Base-by-base conservation (phyloP, 1,284 basidiomycete species). In the Ceraceosorus guamensis region DNA sequence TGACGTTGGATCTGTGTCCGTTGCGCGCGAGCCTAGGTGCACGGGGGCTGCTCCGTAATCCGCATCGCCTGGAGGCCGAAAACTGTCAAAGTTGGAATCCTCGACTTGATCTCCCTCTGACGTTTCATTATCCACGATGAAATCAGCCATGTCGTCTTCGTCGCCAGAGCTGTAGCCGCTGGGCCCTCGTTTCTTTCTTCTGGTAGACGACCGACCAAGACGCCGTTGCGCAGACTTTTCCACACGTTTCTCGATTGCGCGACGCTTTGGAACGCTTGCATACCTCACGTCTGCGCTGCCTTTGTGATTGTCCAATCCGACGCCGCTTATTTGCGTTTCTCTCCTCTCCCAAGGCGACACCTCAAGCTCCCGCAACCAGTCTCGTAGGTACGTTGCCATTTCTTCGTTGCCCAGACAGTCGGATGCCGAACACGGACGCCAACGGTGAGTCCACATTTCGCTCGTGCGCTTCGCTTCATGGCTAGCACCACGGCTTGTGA, bases 281-380 rank as follows among this genome's bases (percentile, higher is more conserved):
- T 24, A 24, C 24, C 24, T 24, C 24, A 24, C 24, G 24, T 11
- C 8, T 7, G 45, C 8, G 16, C 34, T 14, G 31, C 24, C 47
- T 14, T 14, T 5, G 33, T 8, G 30, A 14, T 35, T 31, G 41
- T 24, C 14, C 14, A 18, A n/a, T 13, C 3, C 14, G 41, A 7
- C 34, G 34, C 46, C 11, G 50, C 35, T 11, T 50, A 32, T 47
- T 11, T 32, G 13, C 46, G n/a, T 16, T 30, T 41, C 16, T 11
- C 39, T 41, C 39, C 18, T 8, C 13, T 47, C 8, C 44, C 44
- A 16, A 18, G 51, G 41, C 39, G 60, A 52, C 8, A 67, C 63
- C 16, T 60, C 51, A 30, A 71, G 51, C 7, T 61, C 57, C 2
- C 56, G 62, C 18, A 71, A 53, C 68, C 68, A 71, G 51, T 69